Conservation (phyloP, 1,284 basidiomycete genomes). For the Trichosporon faecale region DNA sequence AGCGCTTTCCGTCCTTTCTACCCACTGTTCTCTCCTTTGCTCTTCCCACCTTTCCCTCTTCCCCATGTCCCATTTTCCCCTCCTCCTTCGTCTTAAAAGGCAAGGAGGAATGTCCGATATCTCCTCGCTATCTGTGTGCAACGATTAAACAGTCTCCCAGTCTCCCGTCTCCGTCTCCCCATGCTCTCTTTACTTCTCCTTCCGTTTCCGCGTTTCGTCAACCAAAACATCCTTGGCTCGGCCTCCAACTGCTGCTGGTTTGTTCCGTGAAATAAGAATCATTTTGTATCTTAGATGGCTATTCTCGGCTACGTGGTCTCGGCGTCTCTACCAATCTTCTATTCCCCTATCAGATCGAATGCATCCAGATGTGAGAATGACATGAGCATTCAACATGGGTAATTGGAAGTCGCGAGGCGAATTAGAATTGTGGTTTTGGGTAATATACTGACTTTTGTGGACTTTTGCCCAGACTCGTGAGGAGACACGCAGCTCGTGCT, state of each 20-base stretch:
- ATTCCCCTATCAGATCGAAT: conserved; percentile 1
- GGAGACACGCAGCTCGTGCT: too few relatives aligned
- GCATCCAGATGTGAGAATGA: conserved; percentile 9
- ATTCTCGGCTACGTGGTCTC: conserved; percentile 12
- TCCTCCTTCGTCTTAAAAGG: background rate
- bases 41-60: background rate
- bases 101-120: conserved; percentile 11
- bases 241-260: background rate
- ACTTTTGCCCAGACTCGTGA: too few relatives aligned
- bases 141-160: conserved; percentile 4
- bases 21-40: background rate
- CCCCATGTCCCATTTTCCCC: background rate
- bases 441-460: too few relatives aligned
- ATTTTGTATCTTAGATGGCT: conserved; percentile 10
- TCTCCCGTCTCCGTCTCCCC: background rate
- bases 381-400: too few relatives aligned
- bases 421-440: too few relatives aligned
- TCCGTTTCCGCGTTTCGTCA: conserved; percentile 11
- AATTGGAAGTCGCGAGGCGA: too few relatives aligned
- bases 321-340: background rate
- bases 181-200: too few relatives aligned
- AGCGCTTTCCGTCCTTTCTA: background rate
- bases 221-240: conserved; percentile 1
- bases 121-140: conserved; percentile 9
- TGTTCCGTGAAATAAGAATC: conserved; percentile 5